Percentiles rank a stretch among this genome's conserved stretches.
These are phyloP conservation scores for Tolypocladium inflatum DNA, from an alignment of 2,329 filamentous ascomycete species.

Conservation along the genomic window DNA sequence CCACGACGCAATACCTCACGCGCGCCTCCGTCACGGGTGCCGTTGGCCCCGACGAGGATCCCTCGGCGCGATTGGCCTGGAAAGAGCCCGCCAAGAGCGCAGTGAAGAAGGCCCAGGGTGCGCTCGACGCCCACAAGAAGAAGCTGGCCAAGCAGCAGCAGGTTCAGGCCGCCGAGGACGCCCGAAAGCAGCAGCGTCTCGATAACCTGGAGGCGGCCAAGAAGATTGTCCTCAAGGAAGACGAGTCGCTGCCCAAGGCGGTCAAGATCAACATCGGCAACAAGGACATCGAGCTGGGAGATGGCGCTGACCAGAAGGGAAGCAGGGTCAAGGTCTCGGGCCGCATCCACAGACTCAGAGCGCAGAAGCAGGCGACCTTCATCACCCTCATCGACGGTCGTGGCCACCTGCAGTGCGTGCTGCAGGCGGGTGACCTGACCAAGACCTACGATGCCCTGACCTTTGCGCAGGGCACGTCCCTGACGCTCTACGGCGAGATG, in stretches of 20 bases:
- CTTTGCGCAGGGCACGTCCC: conserved; percentile 77
- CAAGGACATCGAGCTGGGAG: conserved; percentile 25
- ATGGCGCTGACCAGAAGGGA: conserved; percentile 44
- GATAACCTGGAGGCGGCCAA: conserved; percentile 63
- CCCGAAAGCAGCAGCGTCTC: conserved; percentile 61
- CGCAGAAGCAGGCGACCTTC: conserved; percentile 80
- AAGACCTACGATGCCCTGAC: conserved; percentile 89
- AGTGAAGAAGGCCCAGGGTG: conserved; percentile 73
- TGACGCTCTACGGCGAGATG: conserved; percentile 78
- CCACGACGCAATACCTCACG: conserved; percentile 53
- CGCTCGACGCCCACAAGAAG: conserved; percentile 69
- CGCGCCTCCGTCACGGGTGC: conserved; percentile 57
- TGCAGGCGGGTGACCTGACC: conserved; percentile 62
- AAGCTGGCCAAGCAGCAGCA: conserved; percentile 45
- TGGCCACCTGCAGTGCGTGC: conserved; percentile 20
- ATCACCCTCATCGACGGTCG: conserved; percentile 80
- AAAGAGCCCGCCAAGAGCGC: conserved; percentile 77
- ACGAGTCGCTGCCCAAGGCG: conserved; percentile 62
- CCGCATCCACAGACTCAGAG: conserved; percentile 69
- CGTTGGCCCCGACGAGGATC: conserved; percentile 53
- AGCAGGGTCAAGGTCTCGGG: conserved; percentile 72
- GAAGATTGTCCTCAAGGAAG: conserved; percentile 61
- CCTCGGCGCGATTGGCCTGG: conserved; percentile 57
- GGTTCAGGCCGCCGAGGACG: conserved; percentile 59
- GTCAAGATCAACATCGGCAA: conserved; percentile 64